These are phyloP conservation scores for Cucurbita ficifolia DNA, from an alignment of 306 rosid species.

Conservation along the genomic window DNA sequence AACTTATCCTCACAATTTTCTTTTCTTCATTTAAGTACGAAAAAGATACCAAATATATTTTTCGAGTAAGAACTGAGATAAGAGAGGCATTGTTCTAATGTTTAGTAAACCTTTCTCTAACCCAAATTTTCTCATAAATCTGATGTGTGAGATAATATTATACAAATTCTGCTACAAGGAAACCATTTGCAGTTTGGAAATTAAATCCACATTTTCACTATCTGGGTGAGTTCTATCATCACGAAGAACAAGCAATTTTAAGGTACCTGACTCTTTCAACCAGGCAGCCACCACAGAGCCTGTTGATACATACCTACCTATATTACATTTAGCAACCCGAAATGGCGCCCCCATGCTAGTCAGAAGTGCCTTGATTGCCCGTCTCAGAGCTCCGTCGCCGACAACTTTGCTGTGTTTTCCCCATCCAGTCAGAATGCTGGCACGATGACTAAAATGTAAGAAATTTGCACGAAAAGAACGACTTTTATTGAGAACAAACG, in stretches of 20 bases:
- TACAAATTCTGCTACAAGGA: conserved; percentile 18
- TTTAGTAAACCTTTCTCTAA: neutral
- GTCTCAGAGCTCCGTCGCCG: conserved; percentile 56
- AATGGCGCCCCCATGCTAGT: conserved; percentile 77
- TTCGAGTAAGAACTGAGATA: too few relatives aligned
- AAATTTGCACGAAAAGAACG: neutral
- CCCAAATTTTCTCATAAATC: neutral
- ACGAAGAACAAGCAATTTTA: conserved; percentile 49
- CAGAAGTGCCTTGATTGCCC: conserved; percentile 56
- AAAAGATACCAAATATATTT: too few relatives aligned
- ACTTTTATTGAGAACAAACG: neutral
- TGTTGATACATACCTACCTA: conserved; percentile 59
- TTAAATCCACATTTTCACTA: conserved; percentile 12
- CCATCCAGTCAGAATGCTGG: conserved; percentile 97
- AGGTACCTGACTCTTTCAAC: conserved; percentile 49
- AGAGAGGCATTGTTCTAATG: neutral
- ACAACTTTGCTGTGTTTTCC: conserved; percentile 92
- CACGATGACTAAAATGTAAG: neutral
- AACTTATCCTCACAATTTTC: neutral
- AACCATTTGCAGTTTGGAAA: conserved; percentile 24
- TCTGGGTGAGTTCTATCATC: conserved; percentile 35
- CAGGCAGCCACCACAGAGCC: conserved; percentile 60
- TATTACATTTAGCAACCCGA: conserved; percentile 36
- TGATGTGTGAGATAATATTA: neutral
- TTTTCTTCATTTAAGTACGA: neutral